Conservation (phyloP, 2,329 filamentous ascomycete genomes). For the Leptographium procerum region DNA sequence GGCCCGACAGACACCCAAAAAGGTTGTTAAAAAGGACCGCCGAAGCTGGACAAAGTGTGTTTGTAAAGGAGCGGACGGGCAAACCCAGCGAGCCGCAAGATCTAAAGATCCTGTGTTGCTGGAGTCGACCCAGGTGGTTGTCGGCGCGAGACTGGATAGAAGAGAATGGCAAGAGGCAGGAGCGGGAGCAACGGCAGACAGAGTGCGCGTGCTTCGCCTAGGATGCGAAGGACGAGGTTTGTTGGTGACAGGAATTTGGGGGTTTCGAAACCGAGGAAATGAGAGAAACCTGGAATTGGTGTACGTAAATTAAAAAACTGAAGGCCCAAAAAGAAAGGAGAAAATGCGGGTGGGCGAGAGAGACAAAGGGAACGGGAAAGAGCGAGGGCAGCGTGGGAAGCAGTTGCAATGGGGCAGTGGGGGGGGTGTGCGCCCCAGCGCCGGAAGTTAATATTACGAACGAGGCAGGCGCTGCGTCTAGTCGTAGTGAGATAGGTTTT, state of each 20-base stretch:
- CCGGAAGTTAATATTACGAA: background rate
- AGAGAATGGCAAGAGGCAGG: background rate
- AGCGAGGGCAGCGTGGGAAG: background rate
- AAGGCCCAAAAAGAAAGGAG: background rate
- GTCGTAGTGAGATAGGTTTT: too few species aligned
- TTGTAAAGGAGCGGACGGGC: conserved; percentile 45
- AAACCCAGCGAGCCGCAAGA: conserved; percentile 40
- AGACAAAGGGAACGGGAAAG: background rate
- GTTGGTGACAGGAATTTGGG: conserved; percentile 16
- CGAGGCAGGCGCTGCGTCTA: background rate
- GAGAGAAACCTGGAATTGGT: background rate
- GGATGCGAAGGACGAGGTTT: conserved; percentile 25
- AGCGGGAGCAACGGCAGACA: background rate
- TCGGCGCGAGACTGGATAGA: background rate
- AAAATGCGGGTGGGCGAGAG: background rate
- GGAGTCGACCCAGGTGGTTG: conserved; percentile 41
- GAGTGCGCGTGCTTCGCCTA: background rate
- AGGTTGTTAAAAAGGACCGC: background rate
- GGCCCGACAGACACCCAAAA: background rate
- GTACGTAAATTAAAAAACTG: conserved; percentile 1
- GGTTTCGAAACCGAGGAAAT: background rate
- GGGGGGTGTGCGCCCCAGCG: background rate
- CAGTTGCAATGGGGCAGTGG: background rate
- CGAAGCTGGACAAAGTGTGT: background rate
- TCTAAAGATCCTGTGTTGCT: conserved; percentile 23